Percentiles rank a stretch among this genome's conserved stretches.
These are phyloP conservation scores for Clitocybe nebularis DNA, from an alignment of 1,284 basidiomycete genomes.

Conservation along the genomic window DNA sequence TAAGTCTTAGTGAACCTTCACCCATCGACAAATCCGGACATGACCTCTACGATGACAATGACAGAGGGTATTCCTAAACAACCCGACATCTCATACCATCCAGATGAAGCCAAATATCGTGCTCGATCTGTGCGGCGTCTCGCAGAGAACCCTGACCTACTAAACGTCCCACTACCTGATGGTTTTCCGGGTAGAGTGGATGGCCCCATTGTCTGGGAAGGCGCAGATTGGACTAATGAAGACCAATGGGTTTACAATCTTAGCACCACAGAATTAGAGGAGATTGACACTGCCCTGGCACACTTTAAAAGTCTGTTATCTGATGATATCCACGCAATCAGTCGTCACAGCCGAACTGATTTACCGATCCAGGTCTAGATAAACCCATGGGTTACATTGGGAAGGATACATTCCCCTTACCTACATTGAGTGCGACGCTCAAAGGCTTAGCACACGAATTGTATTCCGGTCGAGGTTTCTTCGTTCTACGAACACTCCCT, in stretches of 20 bases:
- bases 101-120: slow-evolving; percentile 33
- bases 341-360: no score
- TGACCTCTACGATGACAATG: slow-evolving; percentile 8
- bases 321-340: no score
- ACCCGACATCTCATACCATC: slow-evolving; percentile 40
- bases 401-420: slow-evolving; percentile 32
- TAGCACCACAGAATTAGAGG: slow-evolving; percentile 27
- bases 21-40: slow-evolving; percentile 1
- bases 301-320: slow-evolving; percentile 33
- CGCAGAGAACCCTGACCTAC: slow-evolving; percentile 31
- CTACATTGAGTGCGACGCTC: slow-evolving; percentile 28
- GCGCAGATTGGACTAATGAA: slow-evolving; percentile 37
- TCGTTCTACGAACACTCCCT: slow-evolving; percentile 35
- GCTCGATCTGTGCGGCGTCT: slow-evolving; percentile 33
- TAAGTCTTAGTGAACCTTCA: background rate
- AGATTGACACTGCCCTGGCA: slow-evolving; percentile 33
- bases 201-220: slow-evolving; percentile 39
- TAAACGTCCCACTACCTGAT: slow-evolving; percentile 28
- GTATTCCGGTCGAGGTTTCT: slow-evolving; percentile 37
- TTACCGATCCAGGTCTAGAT: slow-evolving; percentile 24
- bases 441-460: slow-evolving; percentile 27
- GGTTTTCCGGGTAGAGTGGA: slow-evolving; percentile 31
- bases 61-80: slow-evolving; percentile 22
- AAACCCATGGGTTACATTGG: slow-evolving; percentile 27
- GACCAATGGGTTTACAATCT: slow-evolving; percentile 38